Evolutionary conservation across 1,139 yeast genomes (phyloP).

Genomic region (Candida tetrigidarum): DNA sequence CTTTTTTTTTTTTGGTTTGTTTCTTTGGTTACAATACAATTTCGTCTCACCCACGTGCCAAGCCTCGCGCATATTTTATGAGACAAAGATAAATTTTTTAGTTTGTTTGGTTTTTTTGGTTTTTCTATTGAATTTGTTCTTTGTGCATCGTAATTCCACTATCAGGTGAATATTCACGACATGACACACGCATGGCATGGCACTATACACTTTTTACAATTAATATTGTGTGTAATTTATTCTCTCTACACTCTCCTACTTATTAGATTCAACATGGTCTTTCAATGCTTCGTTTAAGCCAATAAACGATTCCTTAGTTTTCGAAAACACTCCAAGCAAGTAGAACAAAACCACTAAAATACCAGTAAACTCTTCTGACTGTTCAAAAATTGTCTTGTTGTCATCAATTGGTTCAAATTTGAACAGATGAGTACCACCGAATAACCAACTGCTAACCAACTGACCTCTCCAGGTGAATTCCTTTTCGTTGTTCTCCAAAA

Average conservation of each 20-base stretch:
- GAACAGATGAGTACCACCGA: constrained; percentile 19
- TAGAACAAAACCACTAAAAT: constrained; percentile 16
- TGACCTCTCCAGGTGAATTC: constrained; percentile 20
- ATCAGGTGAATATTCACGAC: not conserved
- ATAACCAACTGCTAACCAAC: constrained; percentile 18
- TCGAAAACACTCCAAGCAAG: constrained; percentile 15
- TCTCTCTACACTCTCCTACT: not conserved
- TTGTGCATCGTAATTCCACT: not conserved
- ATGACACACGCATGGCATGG: not conserved
- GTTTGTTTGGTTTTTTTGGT: not conserved
- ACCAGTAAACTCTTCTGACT: constrained; percentile 20
- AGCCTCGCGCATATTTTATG: not conserved
- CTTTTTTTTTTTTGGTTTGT: too few relatives aligned
- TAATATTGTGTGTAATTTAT: too few relatives aligned
- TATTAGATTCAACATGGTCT: constrained; percentile 15
- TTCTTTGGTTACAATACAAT: not conserved
- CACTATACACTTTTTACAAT: not conserved
- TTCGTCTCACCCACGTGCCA: constrained; percentile 4
- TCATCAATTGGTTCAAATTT: constrained; percentile 16
- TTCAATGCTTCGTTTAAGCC: constrained; percentile 18
- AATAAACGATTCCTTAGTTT: constrained; percentile 17
- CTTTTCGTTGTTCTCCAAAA: constrained; percentile 12
- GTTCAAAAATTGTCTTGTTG: constrained; percentile 18
- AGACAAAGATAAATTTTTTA: too few relatives aligned
- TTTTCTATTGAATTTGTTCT: not conserved